A percentile compares a stretch with the other conserved stretches of the same genome.
These are phyloP conservation scores for Vigna radiata DNA, from an alignment of 306 rosid genomes.

Conservation along the genomic window DNA sequence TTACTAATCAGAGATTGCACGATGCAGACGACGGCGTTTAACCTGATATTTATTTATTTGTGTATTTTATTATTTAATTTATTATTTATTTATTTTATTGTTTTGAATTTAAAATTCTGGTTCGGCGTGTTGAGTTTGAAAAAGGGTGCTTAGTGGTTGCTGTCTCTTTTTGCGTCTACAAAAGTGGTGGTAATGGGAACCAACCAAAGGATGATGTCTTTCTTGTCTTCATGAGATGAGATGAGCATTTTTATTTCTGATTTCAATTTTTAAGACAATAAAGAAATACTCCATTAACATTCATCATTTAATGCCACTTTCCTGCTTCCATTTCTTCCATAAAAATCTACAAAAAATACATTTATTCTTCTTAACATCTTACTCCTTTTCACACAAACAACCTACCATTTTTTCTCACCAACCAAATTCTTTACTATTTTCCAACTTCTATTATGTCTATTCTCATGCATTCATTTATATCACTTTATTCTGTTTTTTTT, in stretches of 20 bases:
- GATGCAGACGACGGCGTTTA: slow-evolving; percentile 33
- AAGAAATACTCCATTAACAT: background rate
- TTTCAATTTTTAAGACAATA: slow-evolving; percentile 14
- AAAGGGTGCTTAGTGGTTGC: slow-evolving; percentile 4
- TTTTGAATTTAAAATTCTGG: background rate
- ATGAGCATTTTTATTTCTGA: slow-evolving; percentile 6
- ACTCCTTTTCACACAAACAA: no score
- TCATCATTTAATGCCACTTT: background rate
- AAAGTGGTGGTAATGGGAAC: slow-evolving; percentile 14
- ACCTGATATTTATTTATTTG: background rate
- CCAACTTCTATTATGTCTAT: no score
- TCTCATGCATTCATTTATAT: no score
- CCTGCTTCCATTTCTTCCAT: background rate
- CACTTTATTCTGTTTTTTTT: no score
- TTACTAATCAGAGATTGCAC: background rate
- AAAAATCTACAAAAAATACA: no score
- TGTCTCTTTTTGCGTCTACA: slow-evolving; percentile 23
- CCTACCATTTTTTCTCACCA: no score
- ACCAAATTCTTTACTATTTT: no score
- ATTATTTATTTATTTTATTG: background rate
- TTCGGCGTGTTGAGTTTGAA: slow-evolving; percentile 12
- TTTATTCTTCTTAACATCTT: no score
- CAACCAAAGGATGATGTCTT: slow-evolving; percentile 29
- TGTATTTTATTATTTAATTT: background rate
- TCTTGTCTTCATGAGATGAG: slow-evolving; percentile 3